Conservation (phyloP, 2,329 filamentous ascomycete genomes). For the Dichotomopilus funicola region DNA sequence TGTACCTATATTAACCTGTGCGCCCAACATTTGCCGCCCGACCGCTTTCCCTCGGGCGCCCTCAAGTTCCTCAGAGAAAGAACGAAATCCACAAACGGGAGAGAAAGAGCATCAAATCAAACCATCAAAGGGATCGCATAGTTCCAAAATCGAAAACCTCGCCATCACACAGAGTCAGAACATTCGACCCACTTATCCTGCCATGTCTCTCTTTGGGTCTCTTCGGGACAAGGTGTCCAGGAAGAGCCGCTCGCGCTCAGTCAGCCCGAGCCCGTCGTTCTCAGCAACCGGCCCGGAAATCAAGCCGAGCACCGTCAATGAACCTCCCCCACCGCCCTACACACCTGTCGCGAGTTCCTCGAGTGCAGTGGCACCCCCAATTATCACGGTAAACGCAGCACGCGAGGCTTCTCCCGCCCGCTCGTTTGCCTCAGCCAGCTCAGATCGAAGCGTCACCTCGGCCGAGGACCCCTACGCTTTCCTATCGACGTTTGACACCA, state of each 20-base stretch:
- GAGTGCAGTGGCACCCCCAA: slow-evolving; percentile 2
- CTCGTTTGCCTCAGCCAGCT: slow-evolving; percentile 24
- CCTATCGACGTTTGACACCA: slow-evolving; percentile 72
- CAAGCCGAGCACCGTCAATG: neutral
- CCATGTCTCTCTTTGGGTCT: slow-evolving; percentile 25
- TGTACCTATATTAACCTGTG: too few species aligned
- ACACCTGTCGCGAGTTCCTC: slow-evolving; percentile 6
- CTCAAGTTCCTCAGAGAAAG: too few species aligned
- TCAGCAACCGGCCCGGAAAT: neutral
- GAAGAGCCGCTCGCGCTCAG: slow-evolving; percentile 19
- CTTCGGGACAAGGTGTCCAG: slow-evolving; percentile 32
- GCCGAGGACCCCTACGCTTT: slow-evolving; percentile 68
- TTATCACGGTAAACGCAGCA: slow-evolving; percentile 14
- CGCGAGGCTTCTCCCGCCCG: slow-evolving; percentile 20
- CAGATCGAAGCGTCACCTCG: slow-evolving; percentile 29
- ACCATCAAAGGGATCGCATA: too few species aligned
- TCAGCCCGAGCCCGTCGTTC: slow-evolving; percentile 7
- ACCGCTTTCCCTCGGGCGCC: too few species aligned
- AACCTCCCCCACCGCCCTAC: slow-evolving; percentile 17
- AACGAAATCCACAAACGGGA: too few species aligned
- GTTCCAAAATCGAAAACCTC: too few species aligned
- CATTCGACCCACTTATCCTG: neutral
- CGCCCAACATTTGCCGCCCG: too few species aligned
- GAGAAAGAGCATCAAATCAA: too few species aligned
- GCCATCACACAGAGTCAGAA: neutral